phyloP scores from a whole-genome alignment of 345 rosid genomes.

The Citrus cavaleriei region DNA sequence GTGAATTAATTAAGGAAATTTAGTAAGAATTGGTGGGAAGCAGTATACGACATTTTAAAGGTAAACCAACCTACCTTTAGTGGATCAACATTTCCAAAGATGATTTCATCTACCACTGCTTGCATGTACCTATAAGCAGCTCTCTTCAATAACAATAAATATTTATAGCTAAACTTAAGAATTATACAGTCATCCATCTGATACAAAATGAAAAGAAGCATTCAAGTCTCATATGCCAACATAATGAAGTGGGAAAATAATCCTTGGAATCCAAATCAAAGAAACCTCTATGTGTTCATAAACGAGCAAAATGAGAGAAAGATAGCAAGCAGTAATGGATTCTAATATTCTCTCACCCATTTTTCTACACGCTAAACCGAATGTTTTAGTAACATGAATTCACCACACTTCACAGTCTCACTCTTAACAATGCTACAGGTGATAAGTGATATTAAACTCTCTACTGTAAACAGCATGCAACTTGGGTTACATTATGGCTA shows the following conservation, averaged over 20 bases:
- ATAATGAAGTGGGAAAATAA: background rate
- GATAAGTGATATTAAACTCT: background rate
- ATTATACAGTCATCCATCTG: background rate
- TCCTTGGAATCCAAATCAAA: background rate
- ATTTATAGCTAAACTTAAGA: background rate
- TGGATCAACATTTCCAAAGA: slow-evolving; percentile 62
- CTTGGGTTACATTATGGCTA: background rate
- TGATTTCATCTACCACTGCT: slow-evolving; percentile 87
- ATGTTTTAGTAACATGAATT: background rate
- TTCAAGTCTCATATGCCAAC: slow-evolving; percentile 3
- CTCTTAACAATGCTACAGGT: background rate
- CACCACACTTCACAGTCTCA: background rate
- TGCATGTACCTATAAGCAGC: slow-evolving; percentile 75
- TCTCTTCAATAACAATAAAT: slow-evolving; percentile 7
- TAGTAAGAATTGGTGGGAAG: slow-evolving; percentile 14
- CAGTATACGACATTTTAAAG: slow-evolving; percentile 5
- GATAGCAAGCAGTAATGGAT: background rate
- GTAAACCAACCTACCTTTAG: slow-evolving; percentile 44
- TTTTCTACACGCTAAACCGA: background rate
- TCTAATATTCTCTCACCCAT: background rate
- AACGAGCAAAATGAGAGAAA: background rate
- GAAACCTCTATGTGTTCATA: background rate
- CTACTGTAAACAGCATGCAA: background rate
- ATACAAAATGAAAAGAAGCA: background rate
- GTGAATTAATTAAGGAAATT: slow-evolving; percentile 19